Percentiles rank a stretch among this genome's conserved stretches.
These are phyloP conservation scores for Sungouiozyma ichnusensis DNA, from an alignment of 805 yeast species.

Conservation along the genomic window DNA sequence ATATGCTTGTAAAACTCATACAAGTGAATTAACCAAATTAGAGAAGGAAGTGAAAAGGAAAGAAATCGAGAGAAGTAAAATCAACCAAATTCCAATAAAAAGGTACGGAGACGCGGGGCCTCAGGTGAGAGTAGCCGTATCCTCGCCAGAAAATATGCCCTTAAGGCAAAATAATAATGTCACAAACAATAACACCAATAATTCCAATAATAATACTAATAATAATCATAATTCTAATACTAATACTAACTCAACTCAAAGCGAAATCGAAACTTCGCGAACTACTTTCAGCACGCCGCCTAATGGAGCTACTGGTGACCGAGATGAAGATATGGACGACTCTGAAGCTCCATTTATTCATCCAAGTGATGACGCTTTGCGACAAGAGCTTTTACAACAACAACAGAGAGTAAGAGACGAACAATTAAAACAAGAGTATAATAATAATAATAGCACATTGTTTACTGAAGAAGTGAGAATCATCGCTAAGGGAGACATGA, in stretches of 20 bases:
- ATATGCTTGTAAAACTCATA: constrained; percentile 48
- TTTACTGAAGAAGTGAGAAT: constrained; percentile 67
- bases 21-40: constrained; percentile 33
- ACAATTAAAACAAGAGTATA: constrained; percentile 23
- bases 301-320: constrained; percentile 23
- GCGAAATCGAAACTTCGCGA: no score
- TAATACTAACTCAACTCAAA: neutral
- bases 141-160: constrained; percentile 25
- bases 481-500: constrained; percentile 68
- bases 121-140: constrained; percentile 26
- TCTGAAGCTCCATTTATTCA: constrained; percentile 22
- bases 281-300: constrained; percentile 4
- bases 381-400: constrained; percentile 25
- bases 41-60: constrained; percentile 19
- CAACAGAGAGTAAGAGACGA: constrained; percentile 26
- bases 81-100: constrained; percentile 21
- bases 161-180: constrained; percentile 2
- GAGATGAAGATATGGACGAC: constrained; percentile 25
- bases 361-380: constrained; percentile 29
- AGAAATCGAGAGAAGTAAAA: constrained; percentile 33
- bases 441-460: constrained; percentile 33
- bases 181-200: constrained; percentile 2
- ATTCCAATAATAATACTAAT: constrained; percentile 5
- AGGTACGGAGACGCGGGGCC: constrained; percentile 34
- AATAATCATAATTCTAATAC: neutral